Percentiles rank a stretch among this genome's conserved stretches.
Evolutionary conservation across 192 early-diverging fungal genomes (phyloP).

Genomic region (Radiomyces spectabilis): DNA sequence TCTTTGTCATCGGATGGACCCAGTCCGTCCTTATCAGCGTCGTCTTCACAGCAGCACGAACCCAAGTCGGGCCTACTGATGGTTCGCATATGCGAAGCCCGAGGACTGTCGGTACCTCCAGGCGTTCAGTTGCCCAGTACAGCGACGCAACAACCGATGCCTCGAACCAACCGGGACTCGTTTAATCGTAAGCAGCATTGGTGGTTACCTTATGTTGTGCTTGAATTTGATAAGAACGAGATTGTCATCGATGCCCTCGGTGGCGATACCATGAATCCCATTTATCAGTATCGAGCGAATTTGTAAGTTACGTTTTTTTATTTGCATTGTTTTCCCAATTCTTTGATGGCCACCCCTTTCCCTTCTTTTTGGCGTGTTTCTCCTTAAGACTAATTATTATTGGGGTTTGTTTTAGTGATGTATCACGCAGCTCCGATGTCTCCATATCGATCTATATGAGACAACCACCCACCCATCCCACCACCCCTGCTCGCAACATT

Average conservation of each 20-base stretch:
- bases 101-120: constrained; percentile 62
- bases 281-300: constrained; percentile 72
- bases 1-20: constrained; percentile 2
- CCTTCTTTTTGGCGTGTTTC: background rate
- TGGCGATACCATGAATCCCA: constrained; percentile 65
- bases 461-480: constrained; percentile 33
- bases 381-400: background rate
- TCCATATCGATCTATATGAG: constrained; percentile 53
- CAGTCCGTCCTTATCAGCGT: no score
- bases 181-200: constrained; percentile 39
- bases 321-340: no score
- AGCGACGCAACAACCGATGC: constrained; percentile 21
- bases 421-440: constrained; percentile 52
- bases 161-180: constrained; percentile 44
- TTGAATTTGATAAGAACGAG: constrained; percentile 96
- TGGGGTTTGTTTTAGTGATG: constrained; percentile 43
- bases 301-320: constrained; percentile 59
- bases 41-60: background rate
- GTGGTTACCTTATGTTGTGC: constrained; percentile 80
- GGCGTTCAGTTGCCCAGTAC: constrained; percentile 48
- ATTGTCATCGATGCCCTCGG: constrained; percentile 74
- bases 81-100: constrained; percentile 77
- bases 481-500: constrained; percentile 27
- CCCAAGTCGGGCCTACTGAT: constrained; percentile 55
- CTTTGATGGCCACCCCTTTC: no score